Conservation (phyloP, 2,329 filamentous ascomycete genomes). For the Pseudonectria buxi region DNA sequence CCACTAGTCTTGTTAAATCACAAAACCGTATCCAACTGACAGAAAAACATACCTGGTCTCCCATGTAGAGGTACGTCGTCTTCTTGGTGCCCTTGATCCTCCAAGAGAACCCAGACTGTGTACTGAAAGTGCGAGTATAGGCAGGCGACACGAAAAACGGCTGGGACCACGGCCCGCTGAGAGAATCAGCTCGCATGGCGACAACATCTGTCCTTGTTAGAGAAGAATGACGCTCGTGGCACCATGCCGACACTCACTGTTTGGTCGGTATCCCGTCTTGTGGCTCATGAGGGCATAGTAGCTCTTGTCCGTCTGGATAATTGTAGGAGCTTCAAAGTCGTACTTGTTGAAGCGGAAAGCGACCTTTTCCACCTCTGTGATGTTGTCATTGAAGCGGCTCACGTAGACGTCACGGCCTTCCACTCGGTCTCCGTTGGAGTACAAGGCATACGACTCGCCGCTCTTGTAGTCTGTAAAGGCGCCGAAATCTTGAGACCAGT, state of each 20-base stretch:
- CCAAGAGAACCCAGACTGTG: slow-evolving; percentile 43
- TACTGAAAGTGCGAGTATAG: slow-evolving; percentile 45
- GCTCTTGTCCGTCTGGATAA: slow-evolving; percentile 52
- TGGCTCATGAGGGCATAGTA: slow-evolving; percentile 58
- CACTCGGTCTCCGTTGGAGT: slow-evolving; percentile 50
- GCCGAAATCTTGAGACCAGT: slow-evolving; percentile 58
- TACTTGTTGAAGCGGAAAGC: slow-evolving; percentile 52
- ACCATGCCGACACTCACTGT: slow-evolving; percentile 33
- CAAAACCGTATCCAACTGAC: too few species aligned
- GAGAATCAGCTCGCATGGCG: slow-evolving; percentile 44
- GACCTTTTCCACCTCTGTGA: slow-evolving; percentile 44
- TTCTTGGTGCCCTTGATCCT: slow-evolving; percentile 38
- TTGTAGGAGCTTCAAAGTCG: slow-evolving; percentile 54
- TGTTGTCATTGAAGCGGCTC: slow-evolving; percentile 44
- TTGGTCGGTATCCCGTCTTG: slow-evolving; percentile 57
- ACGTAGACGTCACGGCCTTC: slow-evolving; percentile 53
- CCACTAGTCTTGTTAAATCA: slow-evolving; percentile 26
- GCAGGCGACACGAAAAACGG: slow-evolving; percentile 42
- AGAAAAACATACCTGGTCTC: slow-evolving; percentile 30
- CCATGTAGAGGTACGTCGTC: slow-evolving; percentile 44
- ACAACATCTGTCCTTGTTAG: slow-evolving; percentile 35
- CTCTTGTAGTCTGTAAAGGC: slow-evolving; percentile 55
- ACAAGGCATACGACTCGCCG: slow-evolving; percentile 48
- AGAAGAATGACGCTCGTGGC: fast-evolving
- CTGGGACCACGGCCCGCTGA: slow-evolving; percentile 45